phyloP scores from a whole-genome alignment of 352 stramenopile genomes.

The Phytopythium mirpurense region DNA sequence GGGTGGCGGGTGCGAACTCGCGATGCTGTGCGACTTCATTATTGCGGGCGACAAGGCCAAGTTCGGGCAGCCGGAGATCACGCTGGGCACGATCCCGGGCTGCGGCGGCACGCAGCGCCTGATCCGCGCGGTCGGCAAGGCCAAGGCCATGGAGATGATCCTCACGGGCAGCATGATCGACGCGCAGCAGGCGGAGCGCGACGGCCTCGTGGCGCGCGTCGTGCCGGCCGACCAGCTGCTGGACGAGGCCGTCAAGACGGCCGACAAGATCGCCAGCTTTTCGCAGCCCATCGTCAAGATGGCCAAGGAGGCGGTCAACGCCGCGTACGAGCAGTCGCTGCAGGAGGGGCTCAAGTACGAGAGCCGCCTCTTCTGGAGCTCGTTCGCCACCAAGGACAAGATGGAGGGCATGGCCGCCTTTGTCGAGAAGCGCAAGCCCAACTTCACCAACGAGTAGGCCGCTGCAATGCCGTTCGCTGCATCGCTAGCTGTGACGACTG shows the following conservation, averaged over 20 bases:
- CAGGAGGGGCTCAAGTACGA: conserved; percentile 96
- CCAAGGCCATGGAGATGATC: conserved; percentile 99
- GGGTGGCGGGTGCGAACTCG: conserved; percentile 96
- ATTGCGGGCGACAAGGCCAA: conserved; percentile 95
- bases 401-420: conserved; percentile 98
- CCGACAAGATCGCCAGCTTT: conserved; percentile 94
- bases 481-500: too few species aligned
- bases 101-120: conserved; percentile 96
- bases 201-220: conserved; percentile 93
- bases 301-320: conserved; percentile 96
- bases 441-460: conserved; percentile 93
- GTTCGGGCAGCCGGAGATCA: conserved; percentile 99
- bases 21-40: conserved; percentile 99
- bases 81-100: conserved; percentile 96
- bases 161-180: conserved; percentile 97
- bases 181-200: conserved; percentile 91
- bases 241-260: conserved; percentile 95
- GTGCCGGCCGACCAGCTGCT: conserved; percentile 91
- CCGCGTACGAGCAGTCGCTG: conserved; percentile 90
- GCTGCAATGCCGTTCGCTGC: neutral
- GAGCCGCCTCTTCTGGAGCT: conserved; percentile 96
- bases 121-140: conserved; percentile 96
- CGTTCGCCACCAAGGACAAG: conserved; percentile 94
- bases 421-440: conserved; percentile 94
- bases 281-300: conserved; percentile 95